phyloP scores from a whole-genome alignment of 768 basidiomycete genomes.

The Pulveroboletus sp. region DNA sequence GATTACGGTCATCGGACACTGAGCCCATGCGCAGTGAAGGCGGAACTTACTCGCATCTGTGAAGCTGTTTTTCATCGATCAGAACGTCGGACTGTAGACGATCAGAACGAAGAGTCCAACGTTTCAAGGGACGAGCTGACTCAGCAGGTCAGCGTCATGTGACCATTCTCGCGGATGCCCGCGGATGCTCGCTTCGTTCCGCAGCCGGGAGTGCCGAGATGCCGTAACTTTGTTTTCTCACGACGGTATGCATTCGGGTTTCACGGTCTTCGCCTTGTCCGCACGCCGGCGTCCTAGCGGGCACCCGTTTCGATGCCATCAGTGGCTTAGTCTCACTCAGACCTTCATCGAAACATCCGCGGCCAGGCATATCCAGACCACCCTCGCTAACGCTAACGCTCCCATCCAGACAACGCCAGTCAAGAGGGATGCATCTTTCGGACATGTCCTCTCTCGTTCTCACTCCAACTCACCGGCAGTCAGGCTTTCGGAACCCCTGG shows the following conservation, averaged over 20 bases:
- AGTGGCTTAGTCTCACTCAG: neutral
- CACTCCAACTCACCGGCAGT: conserved; percentile 10
- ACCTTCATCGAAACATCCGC: neutral
- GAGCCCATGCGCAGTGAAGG: neutral
- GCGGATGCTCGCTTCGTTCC: neutral
- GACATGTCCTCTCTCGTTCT: neutral
- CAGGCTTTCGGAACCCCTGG: too few species aligned
- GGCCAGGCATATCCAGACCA: neutral
- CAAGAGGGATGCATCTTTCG: neutral
- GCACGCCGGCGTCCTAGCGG: neutral
- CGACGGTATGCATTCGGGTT: neutral
- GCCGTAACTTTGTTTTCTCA: neutral
- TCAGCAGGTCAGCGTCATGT: conserved; percentile 8
- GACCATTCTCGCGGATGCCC: neutral
- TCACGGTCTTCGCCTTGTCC: neutral
- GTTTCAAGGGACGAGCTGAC: conserved; percentile 2
- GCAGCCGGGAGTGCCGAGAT: neutral
- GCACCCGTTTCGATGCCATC: neutral
- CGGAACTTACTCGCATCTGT: conserved; percentile 60
- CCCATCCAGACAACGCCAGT: neutral
- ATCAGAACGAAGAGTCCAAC: neutral
- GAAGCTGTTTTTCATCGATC: conserved; percentile 54
- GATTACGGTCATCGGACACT: neutral
- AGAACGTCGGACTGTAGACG: neutral
- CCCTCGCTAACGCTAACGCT: neutral